phyloP scores from a whole-genome alignment of 2,329 filamentous ascomycete species.

The Colletotrichum scovillei region DNA sequence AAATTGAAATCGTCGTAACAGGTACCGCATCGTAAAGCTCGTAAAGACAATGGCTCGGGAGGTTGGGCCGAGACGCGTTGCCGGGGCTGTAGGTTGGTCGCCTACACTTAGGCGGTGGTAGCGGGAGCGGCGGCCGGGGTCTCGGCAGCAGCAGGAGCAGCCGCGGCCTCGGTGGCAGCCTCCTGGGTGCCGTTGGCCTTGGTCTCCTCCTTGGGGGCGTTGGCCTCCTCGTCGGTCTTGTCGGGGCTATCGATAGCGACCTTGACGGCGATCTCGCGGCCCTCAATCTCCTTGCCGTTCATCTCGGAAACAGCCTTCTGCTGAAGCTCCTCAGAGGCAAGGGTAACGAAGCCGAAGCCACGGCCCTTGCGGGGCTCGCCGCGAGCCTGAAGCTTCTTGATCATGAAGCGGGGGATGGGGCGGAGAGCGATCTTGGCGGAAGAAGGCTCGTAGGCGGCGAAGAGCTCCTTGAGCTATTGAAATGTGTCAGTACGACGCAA shows the following conservation, averaged over 20 bases:
- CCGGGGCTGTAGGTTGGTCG: slow-evolving; percentile 23
- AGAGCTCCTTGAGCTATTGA: slow-evolving; percentile 93
- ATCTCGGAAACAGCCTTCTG: slow-evolving; percentile 97
- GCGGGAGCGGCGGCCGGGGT: slow-evolving; percentile 39
- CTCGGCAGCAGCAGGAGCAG: slow-evolving; percentile 38
- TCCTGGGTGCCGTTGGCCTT: slow-evolving; percentile 57
- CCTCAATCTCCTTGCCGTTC: slow-evolving; percentile 99
- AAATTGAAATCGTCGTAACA: slow-evolving; percentile 37
- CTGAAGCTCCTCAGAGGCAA: slow-evolving; percentile 94
- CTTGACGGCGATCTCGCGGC: slow-evolving; percentile 99
- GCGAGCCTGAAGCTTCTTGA: slow-evolving; percentile 99
- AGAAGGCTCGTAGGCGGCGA: slow-evolving; percentile 89
- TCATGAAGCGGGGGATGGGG: slow-evolving; percentile 99
- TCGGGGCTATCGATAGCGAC: slow-evolving; percentile 99
- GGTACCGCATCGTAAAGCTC: slow-evolving; percentile 37
- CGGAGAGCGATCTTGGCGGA: slow-evolving; percentile 99
- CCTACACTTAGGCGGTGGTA: slow-evolving; percentile 46
- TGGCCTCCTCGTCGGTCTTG: slow-evolving; percentile 91
- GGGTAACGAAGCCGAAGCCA: slow-evolving; percentile 97
- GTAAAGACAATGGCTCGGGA: slow-evolving; percentile 22
- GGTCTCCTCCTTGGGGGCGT: slow-evolving; percentile 56
- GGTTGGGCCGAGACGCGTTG: slow-evolving; percentile 10
- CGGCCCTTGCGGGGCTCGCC: slow-evolving; percentile 98
- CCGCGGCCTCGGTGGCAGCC: slow-evolving; percentile 39
- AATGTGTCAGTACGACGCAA: slow-evolving; percentile 37